These are phyloP conservation scores for Zea luxurians DNA, from an alignment of 176 grass and related monocot genomes.

Conservation along the genomic window DNA sequence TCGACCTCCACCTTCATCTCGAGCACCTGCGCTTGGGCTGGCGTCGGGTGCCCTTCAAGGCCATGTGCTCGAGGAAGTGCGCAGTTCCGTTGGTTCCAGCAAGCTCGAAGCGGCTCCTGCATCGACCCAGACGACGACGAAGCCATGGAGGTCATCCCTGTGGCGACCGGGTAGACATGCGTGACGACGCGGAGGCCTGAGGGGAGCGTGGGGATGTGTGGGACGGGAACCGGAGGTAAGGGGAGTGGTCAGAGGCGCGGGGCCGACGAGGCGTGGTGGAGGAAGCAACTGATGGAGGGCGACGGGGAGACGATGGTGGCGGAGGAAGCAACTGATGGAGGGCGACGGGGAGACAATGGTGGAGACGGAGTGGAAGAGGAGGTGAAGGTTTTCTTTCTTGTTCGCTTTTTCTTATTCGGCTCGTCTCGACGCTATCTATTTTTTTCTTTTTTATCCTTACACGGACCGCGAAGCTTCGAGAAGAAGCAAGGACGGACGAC, in stretches of 20 bases:
- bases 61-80: slow-evolving; percentile 97
- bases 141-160: slow-evolving; percentile 60
- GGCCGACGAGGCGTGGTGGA: slow-evolving; percentile 65
- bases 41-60: slow-evolving; percentile 80
- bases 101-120: slow-evolving; percentile 87
- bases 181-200: slow-evolving; percentile 75
- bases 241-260: slow-evolving; percentile 55
- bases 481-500: no score
- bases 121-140: slow-evolving; percentile 83
- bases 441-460: no score
- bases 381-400: not conserved
- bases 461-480: no score
- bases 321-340: slow-evolving; percentile 45
- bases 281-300: slow-evolving; percentile 52
- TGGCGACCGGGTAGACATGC: slow-evolving; percentile 60
- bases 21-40: slow-evolving; percentile 59
- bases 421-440: no score
- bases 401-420: no score
- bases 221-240: slow-evolving; percentile 66
- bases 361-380: slow-evolving; percentile 45
- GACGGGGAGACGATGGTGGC: slow-evolving; percentile 26
- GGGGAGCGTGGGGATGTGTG: slow-evolving; percentile 63
- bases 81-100: slow-evolving; percentile 89
- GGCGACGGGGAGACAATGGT: slow-evolving; percentile 27
- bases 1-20: slow-evolving; percentile 73